Evolutionary conservation across 139 green algal species (phyloP).

Genomic region (Axilococcus clingmanii): DNA sequence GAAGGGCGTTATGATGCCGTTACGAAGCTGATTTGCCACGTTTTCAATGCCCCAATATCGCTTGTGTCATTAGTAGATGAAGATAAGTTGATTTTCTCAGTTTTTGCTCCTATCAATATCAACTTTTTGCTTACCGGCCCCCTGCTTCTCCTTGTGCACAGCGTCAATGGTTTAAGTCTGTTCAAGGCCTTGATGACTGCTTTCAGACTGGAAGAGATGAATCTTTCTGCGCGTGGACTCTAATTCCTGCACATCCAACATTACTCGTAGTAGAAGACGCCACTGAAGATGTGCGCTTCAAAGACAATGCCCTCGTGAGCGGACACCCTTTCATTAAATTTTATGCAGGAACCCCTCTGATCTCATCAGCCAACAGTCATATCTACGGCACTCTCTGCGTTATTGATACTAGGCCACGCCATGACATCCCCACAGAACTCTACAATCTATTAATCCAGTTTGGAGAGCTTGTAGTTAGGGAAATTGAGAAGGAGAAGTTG

Average conservation of each 20-base stretch:
- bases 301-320: constrained; percentile 58
- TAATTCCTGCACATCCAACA: constrained; percentile 56
- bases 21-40: constrained; percentile 33
- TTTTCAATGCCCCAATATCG: constrained; percentile 57
- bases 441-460: constrained; percentile 70
- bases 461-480: constrained; percentile 70
- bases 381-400: constrained; percentile 71
- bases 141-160: constrained; percentile 17
- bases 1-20: constrained; percentile 65
- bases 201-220: constrained; percentile 46
- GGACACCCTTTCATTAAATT: constrained; percentile 65
- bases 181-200: constrained; percentile 37
- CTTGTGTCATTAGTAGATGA: constrained; percentile 72
- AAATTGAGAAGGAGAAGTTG: constrained; percentile 72
- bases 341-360: constrained; percentile 76
- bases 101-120: background rate
- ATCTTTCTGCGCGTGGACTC: constrained; percentile 80
- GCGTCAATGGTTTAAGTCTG: constrained; percentile 82
- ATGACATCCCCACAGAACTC: constrained; percentile 51
- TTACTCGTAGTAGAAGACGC: constrained; percentile 70
- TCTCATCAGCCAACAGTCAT: constrained; percentile 44
- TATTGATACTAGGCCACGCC: constrained; percentile 63
- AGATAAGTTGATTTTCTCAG: constrained; percentile 8
- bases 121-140: background rate
- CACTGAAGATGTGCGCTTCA: constrained; percentile 58